These are phyloP conservation scores for Diaporthe sp. DNA, from an alignment of 2,329 filamentous ascomycete species.

Conservation along the genomic window DNA sequence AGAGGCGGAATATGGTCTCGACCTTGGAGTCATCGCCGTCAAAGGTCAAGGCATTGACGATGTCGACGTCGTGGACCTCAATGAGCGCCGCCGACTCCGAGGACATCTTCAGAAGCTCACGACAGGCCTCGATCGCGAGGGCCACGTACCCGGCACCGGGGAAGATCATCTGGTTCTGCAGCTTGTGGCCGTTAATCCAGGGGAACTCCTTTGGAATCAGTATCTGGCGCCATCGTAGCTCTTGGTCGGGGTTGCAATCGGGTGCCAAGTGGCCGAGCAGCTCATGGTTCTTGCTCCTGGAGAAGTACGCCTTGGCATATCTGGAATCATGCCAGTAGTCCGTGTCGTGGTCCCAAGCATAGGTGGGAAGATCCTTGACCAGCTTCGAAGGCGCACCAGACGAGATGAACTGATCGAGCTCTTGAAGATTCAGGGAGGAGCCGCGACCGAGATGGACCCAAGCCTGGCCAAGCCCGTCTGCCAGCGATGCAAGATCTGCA, in stretches of 20 bases:
- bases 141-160: slow-evolving; percentile 44
- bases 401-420: neutral
- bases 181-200: slow-evolving; percentile 52
- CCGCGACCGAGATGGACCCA: neutral
- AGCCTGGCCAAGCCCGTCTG: neutral
- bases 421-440: neutral
- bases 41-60: neutral
- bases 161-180: slow-evolving; percentile 49
- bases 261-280: slow-evolving; percentile 23
- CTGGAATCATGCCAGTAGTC: neutral
- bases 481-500: neutral
- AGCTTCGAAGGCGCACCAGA: neutral
- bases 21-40: neutral
- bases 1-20: neutral
- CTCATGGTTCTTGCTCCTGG: neutral
- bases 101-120: neutral
- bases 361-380: slow-evolving; percentile 27
- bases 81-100: neutral
- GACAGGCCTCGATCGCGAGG: slow-evolving; percentile 37
- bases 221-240: slow-evolving; percentile 40
- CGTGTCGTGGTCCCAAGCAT: slow-evolving; percentile 33
- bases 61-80: neutral
- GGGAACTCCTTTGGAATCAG: slow-evolving; percentile 40
- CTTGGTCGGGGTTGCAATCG: neutral
- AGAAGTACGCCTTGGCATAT: neutral